Conservation (phyloP, 2,329 filamentous ascomycete genomes). For the Harringtonia aguacate region DNA sequence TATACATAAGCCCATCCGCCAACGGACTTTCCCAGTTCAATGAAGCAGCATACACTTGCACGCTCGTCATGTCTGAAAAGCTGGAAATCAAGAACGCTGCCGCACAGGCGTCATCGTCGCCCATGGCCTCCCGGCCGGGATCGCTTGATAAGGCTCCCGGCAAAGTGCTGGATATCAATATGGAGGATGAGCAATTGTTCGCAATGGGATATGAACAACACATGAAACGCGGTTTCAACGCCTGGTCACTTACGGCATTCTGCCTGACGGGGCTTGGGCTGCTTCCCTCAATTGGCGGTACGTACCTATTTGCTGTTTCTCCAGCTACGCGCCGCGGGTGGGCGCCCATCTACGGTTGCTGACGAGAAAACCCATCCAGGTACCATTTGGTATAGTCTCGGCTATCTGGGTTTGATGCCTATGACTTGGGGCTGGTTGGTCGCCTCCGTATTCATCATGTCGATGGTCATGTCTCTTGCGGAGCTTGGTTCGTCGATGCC, state of each 20-base stretch:
- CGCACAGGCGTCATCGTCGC: not conserved
- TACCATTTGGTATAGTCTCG: constrained; percentile 5
- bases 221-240: constrained; percentile 3
- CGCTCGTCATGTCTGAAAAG: not conserved
- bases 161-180: not conserved
- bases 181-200: constrained; percentile 2
- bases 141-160: not conserved
- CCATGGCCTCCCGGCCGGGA: not conserved
- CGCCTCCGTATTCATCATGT: constrained; percentile 4
- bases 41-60: not conserved
- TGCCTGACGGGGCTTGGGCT: constrained; percentile 3
- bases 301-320: not conserved
- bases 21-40: too few species aligned
- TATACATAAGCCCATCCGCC: too few species aligned
- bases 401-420: constrained; percentile 5
- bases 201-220: constrained; percentile 5
- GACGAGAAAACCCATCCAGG: too few species aligned
- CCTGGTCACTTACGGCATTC: constrained; percentile 4
- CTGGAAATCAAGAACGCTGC: not conserved
- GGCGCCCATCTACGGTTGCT: too few species aligned
- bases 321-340: too few species aligned
- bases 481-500: constrained; percentile 6
- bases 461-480: not conserved
- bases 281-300: constrained; percentile 2
- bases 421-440: constrained; percentile 7